Evolutionary conservation across 73 alveolate species (phyloP).

Genomic region (Tetrahymena thermophila): DNA sequence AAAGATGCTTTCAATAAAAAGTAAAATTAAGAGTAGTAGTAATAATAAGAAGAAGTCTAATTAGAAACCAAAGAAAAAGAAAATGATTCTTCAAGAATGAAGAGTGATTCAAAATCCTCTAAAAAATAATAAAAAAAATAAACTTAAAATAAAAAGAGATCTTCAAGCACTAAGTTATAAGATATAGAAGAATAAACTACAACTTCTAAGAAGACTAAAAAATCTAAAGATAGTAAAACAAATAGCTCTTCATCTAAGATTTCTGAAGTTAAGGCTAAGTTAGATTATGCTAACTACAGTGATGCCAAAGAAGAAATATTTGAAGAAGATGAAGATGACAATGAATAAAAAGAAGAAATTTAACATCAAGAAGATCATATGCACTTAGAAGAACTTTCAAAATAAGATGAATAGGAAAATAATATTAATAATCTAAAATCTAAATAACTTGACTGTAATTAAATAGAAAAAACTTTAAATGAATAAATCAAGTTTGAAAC

Average conservation of each 20-base stretch:
- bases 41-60: not conserved
- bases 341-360: not conserved
- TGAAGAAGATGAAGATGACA: not conserved
- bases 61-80: not conserved
- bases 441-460: not conserved
- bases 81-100: not conserved
- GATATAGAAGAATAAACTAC: not conserved
- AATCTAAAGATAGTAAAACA: not conserved
- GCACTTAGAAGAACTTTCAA: not conserved
- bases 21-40: not conserved
- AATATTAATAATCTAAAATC: not conserved
- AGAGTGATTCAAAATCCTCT: not conserved
- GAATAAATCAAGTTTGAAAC: not conserved
- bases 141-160: not conserved
- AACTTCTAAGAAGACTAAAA: not conserved
- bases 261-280: not conserved
- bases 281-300: not conserved
- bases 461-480: not conserved
- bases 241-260: not conserved
- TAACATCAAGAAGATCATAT: not conserved
- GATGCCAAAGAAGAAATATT: not conserved
- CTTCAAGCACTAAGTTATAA: not conserved
- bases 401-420: not conserved
- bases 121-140: not conserved
- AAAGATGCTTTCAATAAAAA: not conserved